Evolutionary conservation across 2,329 filamentous ascomycete genomes (phyloP), one percentile per base, ranked within the genome.

Genomic region (Cercospora sp.): DNA sequence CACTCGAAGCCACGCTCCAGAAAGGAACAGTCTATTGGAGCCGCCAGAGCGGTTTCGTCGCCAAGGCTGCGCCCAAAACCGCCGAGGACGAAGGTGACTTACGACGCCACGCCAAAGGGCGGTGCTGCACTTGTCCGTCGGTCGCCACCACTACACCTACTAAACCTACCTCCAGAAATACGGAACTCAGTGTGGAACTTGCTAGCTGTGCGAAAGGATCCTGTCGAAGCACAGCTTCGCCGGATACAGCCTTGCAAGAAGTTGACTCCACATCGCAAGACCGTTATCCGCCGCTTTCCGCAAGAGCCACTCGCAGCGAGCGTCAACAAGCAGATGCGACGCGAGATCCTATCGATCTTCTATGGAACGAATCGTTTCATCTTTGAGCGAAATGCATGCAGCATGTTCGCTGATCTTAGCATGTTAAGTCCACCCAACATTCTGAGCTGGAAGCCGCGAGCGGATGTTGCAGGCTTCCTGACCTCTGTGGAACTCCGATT

Each of bases 271-370:
- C 66, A 57, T 9, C 64, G 59, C 33, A 55, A 55, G 42, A 66
- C 45, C 16, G 51, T 68, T 20, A 60, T 72, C 23, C 68, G 69
- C n/a, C 63, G 64, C n/a, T 71, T 71, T 64, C 71, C 71, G 8
- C 63, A 51, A 51, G 69, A 70, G 59, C 71, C 71, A 13, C 20
- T 48, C 3, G 63, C 69, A 23, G 67, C 69, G 9, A 30, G 31
- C 3, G 71, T 66, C 53, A 72, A 63, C 53, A 66, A 67, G 23
- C 71, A 72, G 42, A 42, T 72, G n/a, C 67, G 71, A 13, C 63
- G 57, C 8, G 71, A 72, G 36, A 63, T 71, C 7, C 45, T 72
- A 18, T 71, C 71, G 3, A 70, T 72, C 60, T 71, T 72, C 67
- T 71, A 72, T 30, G 71, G 67, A 12, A 42, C 45, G 28, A 72